Percentiles rank a stretch among this genome's conserved stretches.
Conservation (phyloP, 1,139 yeast genomes). For the Ogataea hybrid region DNA sequence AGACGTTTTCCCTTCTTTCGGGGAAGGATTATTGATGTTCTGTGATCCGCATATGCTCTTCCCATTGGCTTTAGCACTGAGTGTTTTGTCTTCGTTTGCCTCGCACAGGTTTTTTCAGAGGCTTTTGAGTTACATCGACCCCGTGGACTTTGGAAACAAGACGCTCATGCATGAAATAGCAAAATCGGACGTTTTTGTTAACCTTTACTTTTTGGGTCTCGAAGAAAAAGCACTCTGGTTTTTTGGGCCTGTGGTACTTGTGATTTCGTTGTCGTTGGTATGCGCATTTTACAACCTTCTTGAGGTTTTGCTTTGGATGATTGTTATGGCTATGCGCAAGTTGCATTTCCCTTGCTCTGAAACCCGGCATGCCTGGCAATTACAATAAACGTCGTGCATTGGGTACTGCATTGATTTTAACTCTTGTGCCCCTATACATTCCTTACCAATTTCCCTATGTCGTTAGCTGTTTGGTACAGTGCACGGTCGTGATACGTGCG, state of each 20-base stretch:
- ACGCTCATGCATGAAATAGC: constrained; percentile 36
- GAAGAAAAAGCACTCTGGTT: constrained; percentile 56
- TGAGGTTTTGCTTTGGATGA: constrained; percentile 13
- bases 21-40: constrained; percentile 40
- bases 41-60: constrained; percentile 32
- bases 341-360: constrained; percentile 7
- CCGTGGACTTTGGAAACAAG: constrained; percentile 39
- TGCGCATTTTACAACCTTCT: constrained; percentile 33
- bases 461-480: constrained; percentile 55
- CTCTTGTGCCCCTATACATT: constrained; percentile 54
- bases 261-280: constrained; percentile 51
- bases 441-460: constrained; percentile 81
- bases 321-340: constrained; percentile 4
- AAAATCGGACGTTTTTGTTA: constrained; percentile 31
- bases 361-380: constrained; percentile 5
- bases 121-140: constrained; percentile 49
- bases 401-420: constrained; percentile 38
- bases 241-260: constrained; percentile 56
- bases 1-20: constrained; percentile 51
- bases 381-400: constrained; percentile 31
- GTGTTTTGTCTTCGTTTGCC: constrained; percentile 39
- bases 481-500: constrained; percentile 41
- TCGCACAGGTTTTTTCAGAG: constrained; percentile 30
- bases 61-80: constrained; percentile 24
- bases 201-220: constrained; percentile 61